Conservation (phyloP, 2,329 filamentous ascomycete genomes). For the Xylaria sp. region DNA sequence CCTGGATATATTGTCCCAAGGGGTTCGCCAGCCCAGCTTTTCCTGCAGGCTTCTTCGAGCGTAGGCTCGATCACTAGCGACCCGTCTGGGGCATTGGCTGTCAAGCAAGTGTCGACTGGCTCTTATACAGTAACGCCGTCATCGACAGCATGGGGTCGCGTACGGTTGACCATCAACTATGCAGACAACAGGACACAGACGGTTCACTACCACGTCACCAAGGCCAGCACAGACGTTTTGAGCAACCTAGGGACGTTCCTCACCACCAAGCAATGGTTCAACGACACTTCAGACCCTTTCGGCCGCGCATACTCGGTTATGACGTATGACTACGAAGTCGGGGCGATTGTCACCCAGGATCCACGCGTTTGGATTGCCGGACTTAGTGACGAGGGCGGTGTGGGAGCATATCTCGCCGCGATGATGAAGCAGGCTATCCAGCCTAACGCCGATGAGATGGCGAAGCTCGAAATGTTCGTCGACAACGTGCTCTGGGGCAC, state of each 20-base stretch:
- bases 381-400: constrained; percentile 69
- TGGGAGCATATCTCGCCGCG: constrained; percentile 65
- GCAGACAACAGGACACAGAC: constrained; percentile 60
- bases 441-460: constrained; percentile 60
- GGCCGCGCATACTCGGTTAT: constrained; percentile 65
- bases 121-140: constrained; percentile 58
- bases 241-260: constrained; percentile 63
- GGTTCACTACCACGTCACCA: constrained; percentile 67
- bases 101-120: constrained; percentile 46
- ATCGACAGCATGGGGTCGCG: constrained; percentile 60
- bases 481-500: constrained; percentile 61
- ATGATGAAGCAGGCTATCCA: constrained; percentile 65
- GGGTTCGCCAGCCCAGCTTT: constrained; percentile 59
- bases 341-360: constrained; percentile 58
- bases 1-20: constrained; percentile 65
- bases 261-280: constrained; percentile 65
- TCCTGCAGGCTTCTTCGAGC: constrained; percentile 55
- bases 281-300: constrained; percentile 64
- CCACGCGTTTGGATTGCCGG: constrained; percentile 68
- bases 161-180: constrained; percentile 60
- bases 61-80: constrained; percentile 55
- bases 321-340: constrained; percentile 64
- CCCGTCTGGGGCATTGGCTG: constrained; percentile 53
- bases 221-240: constrained; percentile 57
- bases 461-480: constrained; percentile 65